phyloP scores from a whole-genome alignment of 2,329 filamentous ascomycete genomes.

The Claviceps arundinis region DNA sequence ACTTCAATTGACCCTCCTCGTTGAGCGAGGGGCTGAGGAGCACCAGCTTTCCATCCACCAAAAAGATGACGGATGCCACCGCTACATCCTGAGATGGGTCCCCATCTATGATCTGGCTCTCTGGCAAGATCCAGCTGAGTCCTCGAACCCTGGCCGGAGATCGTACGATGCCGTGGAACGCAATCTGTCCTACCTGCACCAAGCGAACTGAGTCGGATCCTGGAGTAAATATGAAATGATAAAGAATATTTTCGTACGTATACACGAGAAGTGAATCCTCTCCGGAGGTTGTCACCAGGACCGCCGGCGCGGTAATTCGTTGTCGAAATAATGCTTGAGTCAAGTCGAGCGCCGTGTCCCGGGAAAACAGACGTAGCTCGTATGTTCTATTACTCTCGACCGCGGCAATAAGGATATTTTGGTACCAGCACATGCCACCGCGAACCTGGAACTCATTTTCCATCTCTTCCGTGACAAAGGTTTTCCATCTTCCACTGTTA shows the following conservation, averaged over 20 bases:
- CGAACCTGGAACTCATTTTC: conserved; percentile 88
- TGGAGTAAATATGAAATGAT: conserved; percentile 82
- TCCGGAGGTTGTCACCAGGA: conserved; percentile 76
- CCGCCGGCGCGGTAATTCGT: conserved; percentile 70
- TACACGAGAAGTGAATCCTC: conserved; percentile 94
- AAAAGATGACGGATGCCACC: conserved; percentile 81
- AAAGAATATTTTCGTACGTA: conserved; percentile 89
- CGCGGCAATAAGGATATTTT: conserved; percentile 84
- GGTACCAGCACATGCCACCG: conserved; percentile 98
- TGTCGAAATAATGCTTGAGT: conserved; percentile 64
- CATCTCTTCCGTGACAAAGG: conserved; percentile 64
- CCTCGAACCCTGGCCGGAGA: conserved; percentile 85
- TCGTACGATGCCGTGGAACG: conserved; percentile 89
- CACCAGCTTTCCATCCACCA: conserved; percentile 96
- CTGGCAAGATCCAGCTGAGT: conserved; percentile 90
- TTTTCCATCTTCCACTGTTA: conserved; percentile 89
- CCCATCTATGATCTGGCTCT: conserved; percentile 75
- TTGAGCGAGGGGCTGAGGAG: conserved; percentile 77
- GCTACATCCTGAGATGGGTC: conserved; percentile 94
- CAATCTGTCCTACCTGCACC: conserved; percentile 93
- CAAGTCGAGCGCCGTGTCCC: conserved; percentile 66
- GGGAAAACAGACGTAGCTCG: conserved; percentile 83
- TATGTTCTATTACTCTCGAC: conserved; percentile 76
- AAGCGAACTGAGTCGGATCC: conserved; percentile 58
- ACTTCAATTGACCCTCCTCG: conserved; percentile 75